Conservation (phyloP, 2,329 filamentous ascomycete species). For the Fusarium newnesense region DNA sequence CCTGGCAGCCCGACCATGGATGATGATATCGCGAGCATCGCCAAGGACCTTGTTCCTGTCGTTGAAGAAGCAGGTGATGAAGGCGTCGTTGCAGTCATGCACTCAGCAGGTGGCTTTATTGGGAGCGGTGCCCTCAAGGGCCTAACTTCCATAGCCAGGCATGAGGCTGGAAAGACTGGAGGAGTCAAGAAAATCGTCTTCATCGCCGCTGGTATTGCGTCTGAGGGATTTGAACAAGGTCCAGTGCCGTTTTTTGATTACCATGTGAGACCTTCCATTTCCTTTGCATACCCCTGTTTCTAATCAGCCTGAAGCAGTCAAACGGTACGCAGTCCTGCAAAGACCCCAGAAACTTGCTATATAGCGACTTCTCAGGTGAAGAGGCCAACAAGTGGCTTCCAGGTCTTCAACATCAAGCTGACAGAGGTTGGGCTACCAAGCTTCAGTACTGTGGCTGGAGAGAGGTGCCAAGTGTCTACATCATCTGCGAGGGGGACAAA, state of each 20-base stretch:
- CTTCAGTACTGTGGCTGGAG: not conserved
- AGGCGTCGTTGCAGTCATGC: not conserved
- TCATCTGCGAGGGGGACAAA: not conserved
- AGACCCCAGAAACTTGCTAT: not conserved
- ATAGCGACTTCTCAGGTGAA: not conserved
- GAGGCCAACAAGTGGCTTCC: not conserved
- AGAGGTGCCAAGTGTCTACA: not conserved
- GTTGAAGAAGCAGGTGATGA: not conserved
- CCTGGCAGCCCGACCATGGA: not conserved
- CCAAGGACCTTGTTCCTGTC: not conserved
- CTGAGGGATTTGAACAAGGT: not conserved
- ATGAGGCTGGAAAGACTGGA: not conserved
- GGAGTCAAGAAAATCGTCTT: not conserved
- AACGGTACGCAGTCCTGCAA: not conserved
- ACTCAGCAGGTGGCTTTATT: not conserved
- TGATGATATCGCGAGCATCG: not conserved
- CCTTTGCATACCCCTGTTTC: fast-evolving
- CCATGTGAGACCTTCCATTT: not conserved
- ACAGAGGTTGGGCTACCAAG: not conserved
- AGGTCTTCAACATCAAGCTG: not conserved
- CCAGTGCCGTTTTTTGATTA: not conserved
- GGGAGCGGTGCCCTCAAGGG: not conserved
- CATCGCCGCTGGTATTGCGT: not conserved
- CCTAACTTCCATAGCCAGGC: fast-evolving
- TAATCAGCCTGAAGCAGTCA: fast-evolving